Evolutionary conservation across 176 grass and related monocot species (phyloP), one percentile per base, ranked within the genome.

Genomic region (Oryza officinalis): DNA sequence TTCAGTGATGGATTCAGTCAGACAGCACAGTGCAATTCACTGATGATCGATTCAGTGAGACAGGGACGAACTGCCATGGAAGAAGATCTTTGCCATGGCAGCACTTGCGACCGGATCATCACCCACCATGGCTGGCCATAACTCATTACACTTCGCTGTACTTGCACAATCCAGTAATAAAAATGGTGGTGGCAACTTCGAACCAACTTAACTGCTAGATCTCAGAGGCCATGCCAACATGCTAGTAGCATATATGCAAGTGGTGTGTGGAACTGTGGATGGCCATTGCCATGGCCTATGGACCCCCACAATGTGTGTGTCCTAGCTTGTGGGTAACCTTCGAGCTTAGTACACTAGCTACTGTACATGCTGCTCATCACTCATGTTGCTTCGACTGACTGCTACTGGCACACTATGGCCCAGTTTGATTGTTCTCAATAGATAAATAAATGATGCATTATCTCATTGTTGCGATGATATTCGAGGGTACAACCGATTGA

Each of bases 141-240:
- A 45, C 33, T 40, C 20, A 20, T 17, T 44, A 27, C 5, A 2
- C 76, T 23, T 40, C 0, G 11, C 1, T 54, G 69, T 85, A 84
- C 81, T 87, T 82, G 79, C 72, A 13, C 72, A 22, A 49, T 76
- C 79, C 79, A 68, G 78, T 69, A 76, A 49, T 59, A 61, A 76
- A 81, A 45, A 32, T 61, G 57, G 57, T 61, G 57, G 57, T 77
- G 38, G 80, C 86, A 71, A 18, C 80, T 88, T 76, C 11, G 74
- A 83, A 31, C 80, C 52, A 63, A 65, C 61, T 74, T 77, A 76
- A 63, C 65, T 72, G 45, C 54, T 71, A 78, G 86, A 88, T 88
- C 73, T 50, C 41, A 31, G 28, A 40, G 28, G 3, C 4, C 2
- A n/a, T 23, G 47, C 6, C 67, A 27, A 74, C 71, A 81, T 30